Conservation (phyloP, 2,329 filamentous ascomycete genomes). For the Botryotinia convoluta region DNA sequence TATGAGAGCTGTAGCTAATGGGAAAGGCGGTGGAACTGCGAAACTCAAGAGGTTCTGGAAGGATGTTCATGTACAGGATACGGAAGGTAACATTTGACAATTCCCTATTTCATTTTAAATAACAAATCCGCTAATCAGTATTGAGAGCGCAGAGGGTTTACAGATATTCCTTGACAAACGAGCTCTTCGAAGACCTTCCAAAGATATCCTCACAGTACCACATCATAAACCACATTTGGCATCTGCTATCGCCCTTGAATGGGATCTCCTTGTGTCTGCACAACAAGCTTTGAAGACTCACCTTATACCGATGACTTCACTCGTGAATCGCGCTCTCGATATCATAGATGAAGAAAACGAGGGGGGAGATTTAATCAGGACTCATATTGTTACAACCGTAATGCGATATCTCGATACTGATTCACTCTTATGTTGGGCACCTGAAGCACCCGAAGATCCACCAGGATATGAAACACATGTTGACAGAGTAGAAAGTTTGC, state of each 20-base stretch:
- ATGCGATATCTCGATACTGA: constrained; percentile 91
- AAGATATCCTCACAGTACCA: constrained; percentile 70
- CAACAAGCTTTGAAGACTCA: constrained; percentile 84
- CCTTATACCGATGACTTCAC: constrained; percentile 84
- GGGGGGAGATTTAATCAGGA: constrained; percentile 52
- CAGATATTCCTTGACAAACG: constrained; percentile 74
- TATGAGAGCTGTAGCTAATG: constrained; percentile 42
- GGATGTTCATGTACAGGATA: constrained; percentile 69
- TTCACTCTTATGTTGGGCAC: constrained; percentile 87
- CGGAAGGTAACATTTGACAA: constrained; percentile 51
- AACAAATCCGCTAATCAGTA: constrained; percentile 16
- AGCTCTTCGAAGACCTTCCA: constrained; percentile 75
- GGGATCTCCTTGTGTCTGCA: constrained; percentile 79
- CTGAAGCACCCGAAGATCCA: constrained; percentile 49
- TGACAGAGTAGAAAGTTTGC: constrained; percentile 55
- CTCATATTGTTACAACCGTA: constrained; percentile 63
- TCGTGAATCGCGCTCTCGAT: constrained; percentile 79
- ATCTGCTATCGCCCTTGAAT: constrained; percentile 83
- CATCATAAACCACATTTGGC: constrained; percentile 76
- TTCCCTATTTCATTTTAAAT: not conserved
- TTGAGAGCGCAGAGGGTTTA: constrained; percentile 32
- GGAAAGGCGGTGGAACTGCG: constrained; percentile 41
- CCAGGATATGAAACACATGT: constrained; percentile 46
- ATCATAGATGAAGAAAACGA: constrained; percentile 64
- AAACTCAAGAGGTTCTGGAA: constrained; percentile 83